These are phyloP conservation scores for Pseudonitzschia multiseries DNA, from an alignment of 108 stramenopile genomes.

Conservation along the genomic window DNA sequence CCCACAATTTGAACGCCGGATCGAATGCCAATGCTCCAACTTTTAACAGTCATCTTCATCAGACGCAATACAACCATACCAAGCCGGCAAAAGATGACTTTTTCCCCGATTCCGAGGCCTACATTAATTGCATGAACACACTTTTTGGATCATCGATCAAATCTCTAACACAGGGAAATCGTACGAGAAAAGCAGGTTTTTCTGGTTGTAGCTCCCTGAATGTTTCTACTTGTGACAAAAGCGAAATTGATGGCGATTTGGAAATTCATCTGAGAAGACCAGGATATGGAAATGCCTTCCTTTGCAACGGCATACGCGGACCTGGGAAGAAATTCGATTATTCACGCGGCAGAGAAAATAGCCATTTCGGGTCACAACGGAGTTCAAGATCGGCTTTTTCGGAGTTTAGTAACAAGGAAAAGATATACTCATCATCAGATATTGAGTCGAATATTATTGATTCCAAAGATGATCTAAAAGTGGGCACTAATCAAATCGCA, in stretches of 20 bases:
- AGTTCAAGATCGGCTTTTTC: not conserved
- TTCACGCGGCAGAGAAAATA: not conserved
- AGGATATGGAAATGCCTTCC: not conserved
- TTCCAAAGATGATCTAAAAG: not conserved
- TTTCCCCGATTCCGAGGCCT: not conserved
- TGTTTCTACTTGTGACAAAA: not conserved
- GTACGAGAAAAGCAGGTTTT: not conserved
- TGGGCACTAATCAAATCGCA: not conserved
- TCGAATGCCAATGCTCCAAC: not conserved
- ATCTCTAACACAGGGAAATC: not conserved
- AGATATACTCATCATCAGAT: not conserved
- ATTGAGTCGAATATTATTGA: not conserved
- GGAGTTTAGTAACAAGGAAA: not conserved
- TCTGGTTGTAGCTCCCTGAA: not conserved
- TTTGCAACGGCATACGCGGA: slow-evolving; percentile 15
- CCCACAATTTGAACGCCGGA: not conserved
- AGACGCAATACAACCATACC: not conserved
- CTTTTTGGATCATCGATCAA: not conserved
- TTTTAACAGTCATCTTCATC: not conserved
- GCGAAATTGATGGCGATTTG: not conserved
- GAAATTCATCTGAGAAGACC: too few relatives aligned
- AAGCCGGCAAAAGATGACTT: not conserved
- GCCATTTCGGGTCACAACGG: not conserved
- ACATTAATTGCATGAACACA: slow-evolving; percentile 5
- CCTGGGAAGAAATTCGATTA: slow-evolving; percentile 12